These are phyloP conservation scores for Neopestalotiopsis sp. DNA, from an alignment of 2,329 filamentous ascomycete species.

Conservation along the genomic window DNA sequence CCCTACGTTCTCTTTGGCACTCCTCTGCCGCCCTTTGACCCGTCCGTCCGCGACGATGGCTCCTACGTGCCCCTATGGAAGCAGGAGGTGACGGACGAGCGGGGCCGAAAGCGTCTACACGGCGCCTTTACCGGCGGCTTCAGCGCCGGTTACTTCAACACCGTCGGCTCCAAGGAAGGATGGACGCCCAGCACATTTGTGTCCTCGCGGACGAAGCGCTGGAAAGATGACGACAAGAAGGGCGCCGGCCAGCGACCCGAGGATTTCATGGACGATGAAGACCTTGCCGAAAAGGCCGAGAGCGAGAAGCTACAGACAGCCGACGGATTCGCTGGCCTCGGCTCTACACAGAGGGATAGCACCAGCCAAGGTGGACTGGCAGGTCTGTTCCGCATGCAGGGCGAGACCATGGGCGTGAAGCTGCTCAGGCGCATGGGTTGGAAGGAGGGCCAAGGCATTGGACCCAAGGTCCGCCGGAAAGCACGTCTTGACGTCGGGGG, in stretches of 20 bases:
- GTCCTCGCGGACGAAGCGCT: constrained; percentile 80
- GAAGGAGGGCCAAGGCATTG: constrained; percentile 92
- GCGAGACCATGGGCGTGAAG: constrained; percentile 86
- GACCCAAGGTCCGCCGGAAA: constrained; percentile 79
- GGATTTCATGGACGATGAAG: constrained; percentile 98
- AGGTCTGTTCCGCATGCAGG: constrained; percentile 73
- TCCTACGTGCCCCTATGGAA: constrained; percentile 97
- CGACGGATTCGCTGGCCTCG: constrained; percentile 76
- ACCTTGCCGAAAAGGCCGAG: constrained; percentile 85
- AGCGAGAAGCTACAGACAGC: constrained; percentile 75
- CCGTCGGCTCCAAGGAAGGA: constrained; percentile 96
- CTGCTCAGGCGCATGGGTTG: constrained; percentile 93
- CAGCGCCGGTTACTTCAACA: constrained; percentile 98
- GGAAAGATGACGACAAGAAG: constrained; percentile 13
- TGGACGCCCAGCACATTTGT: constrained; percentile 94
- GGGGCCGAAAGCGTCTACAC: constrained; percentile 87
- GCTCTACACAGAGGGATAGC: constrained; percentile 64
- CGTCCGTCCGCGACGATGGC: constrained; percentile 82
- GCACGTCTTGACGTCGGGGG: constrained; percentile 65
- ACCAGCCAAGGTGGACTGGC: constrained; percentile 57
- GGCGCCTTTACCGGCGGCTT: constrained; percentile 97
- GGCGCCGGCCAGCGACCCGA: constrained; percentile 68
- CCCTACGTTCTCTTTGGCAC: constrained; percentile 85
- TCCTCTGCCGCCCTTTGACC: constrained; percentile 78
- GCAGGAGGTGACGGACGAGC: constrained; percentile 94